phyloP scores from a whole-genome alignment of 129 eudicot genomes.

The Arctium minus region DNA sequence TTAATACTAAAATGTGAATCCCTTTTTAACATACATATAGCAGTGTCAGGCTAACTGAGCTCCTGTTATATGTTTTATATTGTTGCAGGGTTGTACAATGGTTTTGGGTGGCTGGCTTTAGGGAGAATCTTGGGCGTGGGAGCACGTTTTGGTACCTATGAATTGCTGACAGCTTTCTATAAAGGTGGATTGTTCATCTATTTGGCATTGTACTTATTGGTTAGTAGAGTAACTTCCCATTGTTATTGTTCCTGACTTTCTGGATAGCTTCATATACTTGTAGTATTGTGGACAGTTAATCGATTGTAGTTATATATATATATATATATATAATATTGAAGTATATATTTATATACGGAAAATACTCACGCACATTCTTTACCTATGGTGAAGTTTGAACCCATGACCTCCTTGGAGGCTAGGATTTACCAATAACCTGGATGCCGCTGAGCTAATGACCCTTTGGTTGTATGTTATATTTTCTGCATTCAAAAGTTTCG shows the following conservation, averaged over 20 bases:
- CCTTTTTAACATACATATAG: not conserved
- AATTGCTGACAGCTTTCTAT: slow-evolving; percentile 75
- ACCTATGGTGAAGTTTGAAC: not conserved
- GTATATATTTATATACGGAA: not conserved
- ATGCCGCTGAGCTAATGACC: not conserved
- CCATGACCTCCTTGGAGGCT: not conserved
- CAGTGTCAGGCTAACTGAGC: not conserved
- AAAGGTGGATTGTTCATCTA: slow-evolving; percentile 57
- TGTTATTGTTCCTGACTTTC: not conserved
- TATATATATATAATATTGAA: not conserved
- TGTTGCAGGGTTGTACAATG: slow-evolving; percentile 71
- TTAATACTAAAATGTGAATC: not conserved
- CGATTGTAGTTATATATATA: not conserved
- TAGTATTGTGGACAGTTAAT: not conserved
- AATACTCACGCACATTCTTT: not conserved
- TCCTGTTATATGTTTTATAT: not conserved
- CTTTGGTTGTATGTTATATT: not conserved
- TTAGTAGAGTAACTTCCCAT: slow-evolving; percentile 12
- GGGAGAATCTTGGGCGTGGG: slow-evolving; percentile 77
- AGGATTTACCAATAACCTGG: not conserved
- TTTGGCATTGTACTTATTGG: slow-evolving; percentile 31
- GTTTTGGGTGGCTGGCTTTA: slow-evolving; percentile 71
- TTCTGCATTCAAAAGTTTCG: not conserved
- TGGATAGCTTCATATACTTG: not conserved
- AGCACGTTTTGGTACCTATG: slow-evolving; percentile 86